Conservation (phyloP, 2,329 filamentous ascomycete genomes). For the Rutstroemia sydowiana region DNA sequence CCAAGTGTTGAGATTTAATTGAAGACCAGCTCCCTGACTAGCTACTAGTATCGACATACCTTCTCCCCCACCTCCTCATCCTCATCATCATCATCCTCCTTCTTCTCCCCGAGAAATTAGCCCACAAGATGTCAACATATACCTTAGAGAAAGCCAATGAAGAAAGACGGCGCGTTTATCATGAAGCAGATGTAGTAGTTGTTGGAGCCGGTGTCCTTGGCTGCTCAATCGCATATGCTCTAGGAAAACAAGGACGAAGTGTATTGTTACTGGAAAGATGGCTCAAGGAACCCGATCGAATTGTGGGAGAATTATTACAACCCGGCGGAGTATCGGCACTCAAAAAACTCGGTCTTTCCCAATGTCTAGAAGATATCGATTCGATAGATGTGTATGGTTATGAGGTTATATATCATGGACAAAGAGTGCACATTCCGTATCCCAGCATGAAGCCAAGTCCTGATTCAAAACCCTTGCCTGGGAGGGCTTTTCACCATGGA, state of each 20-base stretch:
- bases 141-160: constrained; percentile 18
- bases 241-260: constrained; percentile 83
- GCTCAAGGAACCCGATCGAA: constrained; percentile 87
- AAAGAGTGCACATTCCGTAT: constrained; percentile 71
- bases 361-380: constrained; percentile 86
- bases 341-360: constrained; percentile 67
- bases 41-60: not conserved
- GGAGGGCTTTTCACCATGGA: constrained; percentile 86
- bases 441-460: no score
- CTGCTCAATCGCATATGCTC: constrained; percentile 74
- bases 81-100: not conserved
- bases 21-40: not conserved
- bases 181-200: constrained; percentile 77
- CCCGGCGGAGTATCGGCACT: constrained; percentile 82
- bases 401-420: constrained; percentile 74
- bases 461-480: no score
- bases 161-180: constrained; percentile 45
- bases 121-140: constrained; percentile 2
- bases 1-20: not conserved
- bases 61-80: not conserved
- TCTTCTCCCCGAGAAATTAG: not conserved
- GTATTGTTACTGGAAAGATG: constrained; percentile 84
- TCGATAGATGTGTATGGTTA: constrained; percentile 78
- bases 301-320: constrained; percentile 91
- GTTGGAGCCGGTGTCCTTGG: constrained; percentile 89